phyloP scores from a whole-genome alignment of 805 yeast species.

The Huiozyma naganishii region DNA sequence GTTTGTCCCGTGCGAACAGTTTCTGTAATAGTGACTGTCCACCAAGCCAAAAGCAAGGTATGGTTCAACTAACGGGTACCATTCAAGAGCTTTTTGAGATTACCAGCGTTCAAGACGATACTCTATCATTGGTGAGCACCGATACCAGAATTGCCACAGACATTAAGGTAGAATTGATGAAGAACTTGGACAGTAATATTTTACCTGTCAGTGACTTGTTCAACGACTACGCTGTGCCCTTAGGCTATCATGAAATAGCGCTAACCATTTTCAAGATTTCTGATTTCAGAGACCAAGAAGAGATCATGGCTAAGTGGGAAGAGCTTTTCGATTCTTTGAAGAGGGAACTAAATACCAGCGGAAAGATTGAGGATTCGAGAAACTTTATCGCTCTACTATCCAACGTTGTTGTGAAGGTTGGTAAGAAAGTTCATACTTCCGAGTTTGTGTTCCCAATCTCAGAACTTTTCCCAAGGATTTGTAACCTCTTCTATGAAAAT shows the following conservation, averaged over 20 bases:
- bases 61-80: conserved; percentile 55
- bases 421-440: conserved; percentile 52
- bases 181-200: conserved; percentile 51
- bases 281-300: conserved; percentile 77
- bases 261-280: conserved; percentile 69
- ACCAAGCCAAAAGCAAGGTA: conserved; percentile 63
- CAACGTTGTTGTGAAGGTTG: conserved; percentile 36
- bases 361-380: conserved; percentile 21
- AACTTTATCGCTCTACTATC: conserved; percentile 31
- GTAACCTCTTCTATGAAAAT: conserved; percentile 41
- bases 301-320: conserved; percentile 72
- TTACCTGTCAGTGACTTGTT: conserved; percentile 67
- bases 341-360: conserved; percentile 20
- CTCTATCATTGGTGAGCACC: conserved; percentile 33
- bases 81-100: conserved; percentile 78
- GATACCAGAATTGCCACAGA: conserved; percentile 39
- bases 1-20: conserved; percentile 83
- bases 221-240: conserved; percentile 78
- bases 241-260: conserved; percentile 78
- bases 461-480: conserved; percentile 54
- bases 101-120: conserved; percentile 65
- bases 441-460: conserved; percentile 76
- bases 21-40: conserved; percentile 80
- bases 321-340: conserved; percentile 47
- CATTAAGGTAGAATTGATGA: conserved; percentile 40